Evolutionary conservation across 495 filamentous ascomycete species (phyloP).

Genomic region (Aspergillus homomorphus): DNA sequence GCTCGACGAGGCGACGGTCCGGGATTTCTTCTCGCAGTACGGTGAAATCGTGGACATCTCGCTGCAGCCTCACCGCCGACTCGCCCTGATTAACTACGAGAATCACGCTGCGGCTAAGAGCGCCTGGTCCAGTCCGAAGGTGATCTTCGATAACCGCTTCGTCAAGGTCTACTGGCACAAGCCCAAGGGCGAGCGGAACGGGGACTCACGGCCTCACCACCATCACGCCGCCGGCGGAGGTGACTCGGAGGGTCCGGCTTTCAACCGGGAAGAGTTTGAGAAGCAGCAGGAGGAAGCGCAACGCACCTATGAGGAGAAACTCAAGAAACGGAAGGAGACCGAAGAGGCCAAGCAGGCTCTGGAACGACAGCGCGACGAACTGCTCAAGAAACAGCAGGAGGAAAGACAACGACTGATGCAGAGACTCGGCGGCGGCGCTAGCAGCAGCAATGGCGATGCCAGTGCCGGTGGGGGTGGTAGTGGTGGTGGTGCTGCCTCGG

Average conservation of each 20-base stretch:
- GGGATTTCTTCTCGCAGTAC: slow-evolving; percentile 81
- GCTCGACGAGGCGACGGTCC: slow-evolving; percentile 69
- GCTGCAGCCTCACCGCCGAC: slow-evolving; percentile 70
- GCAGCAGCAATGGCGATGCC: slow-evolving; percentile 22
- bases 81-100: slow-evolving; percentile 80
- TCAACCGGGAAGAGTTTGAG: slow-evolving; percentile 77
- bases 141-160: slow-evolving; percentile 95
- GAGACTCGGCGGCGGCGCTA: slow-evolving; percentile 51
- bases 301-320: slow-evolving; percentile 71
- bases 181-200: slow-evolving; percentile 44
- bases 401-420: slow-evolving; percentile 69
- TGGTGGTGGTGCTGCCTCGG: slow-evolving; percentile 16
- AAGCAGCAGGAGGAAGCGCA: slow-evolving; percentile 77
- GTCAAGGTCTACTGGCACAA: slow-evolving; percentile 98
- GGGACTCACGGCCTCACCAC: slow-evolving; percentile 21
- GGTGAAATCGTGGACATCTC: slow-evolving; percentile 70
- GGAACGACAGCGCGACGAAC: slow-evolving; percentile 71
- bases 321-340: slow-evolving; percentile 67
- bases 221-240: slow-evolving; percentile 14
- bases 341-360: slow-evolving; percentile 69
- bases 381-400: slow-evolving; percentile 69
- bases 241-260: slow-evolving; percentile 47
- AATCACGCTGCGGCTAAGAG: slow-evolving; percentile 69
- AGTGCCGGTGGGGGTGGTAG: slow-evolving; percentile 15
- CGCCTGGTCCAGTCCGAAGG: slow-evolving; percentile 87